A percentile compares a stretch with the other conserved stretches of the same genome.
These are phyloP conservation scores for Anthracocystis walkeri DNA, from an alignment of 1,284 basidiomycete species.

Conservation along the genomic window DNA sequence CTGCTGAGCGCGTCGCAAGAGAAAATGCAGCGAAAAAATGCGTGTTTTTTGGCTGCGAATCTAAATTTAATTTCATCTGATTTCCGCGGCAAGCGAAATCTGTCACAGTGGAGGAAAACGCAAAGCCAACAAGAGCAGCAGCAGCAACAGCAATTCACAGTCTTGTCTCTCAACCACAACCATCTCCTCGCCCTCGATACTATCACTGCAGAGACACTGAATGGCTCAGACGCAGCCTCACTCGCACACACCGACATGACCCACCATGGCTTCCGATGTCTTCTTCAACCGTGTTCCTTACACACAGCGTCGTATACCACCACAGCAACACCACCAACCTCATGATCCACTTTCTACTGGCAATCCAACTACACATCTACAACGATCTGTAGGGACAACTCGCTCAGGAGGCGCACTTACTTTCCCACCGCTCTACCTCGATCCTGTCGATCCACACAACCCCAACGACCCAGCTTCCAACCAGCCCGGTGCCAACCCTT, in stretches of 20 bases:
- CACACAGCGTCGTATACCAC: constrained; percentile 26
- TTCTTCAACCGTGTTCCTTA: constrained; percentile 42
- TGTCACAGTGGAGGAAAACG: constrained; percentile 1
- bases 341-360: constrained; percentile 16
- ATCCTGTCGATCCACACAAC: constrained; percentile 27
- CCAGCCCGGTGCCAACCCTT: constrained; percentile 11
- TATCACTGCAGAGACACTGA: neutral
- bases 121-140: neutral
- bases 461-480: constrained; percentile 19
- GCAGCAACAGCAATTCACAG: neutral
- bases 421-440: constrained; percentile 55
- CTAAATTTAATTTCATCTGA: neutral
- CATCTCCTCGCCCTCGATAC: neutral
- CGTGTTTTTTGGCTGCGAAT: neutral
- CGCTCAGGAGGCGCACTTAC: constrained; percentile 38
- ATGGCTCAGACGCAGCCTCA: neutral
- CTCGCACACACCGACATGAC: neutral
- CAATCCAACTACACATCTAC: neutral
- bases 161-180: neutral
- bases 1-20: constrained; percentile 19
- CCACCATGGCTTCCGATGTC: constrained; percentile 48
- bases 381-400: constrained; percentile 28
- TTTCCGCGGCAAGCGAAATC: constrained; percentile 3
- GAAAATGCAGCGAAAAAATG: neutral
- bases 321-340: constrained; percentile 4